Percentiles rank a stretch among this genome's conserved stretches.
phyloP scores from a whole-genome alignment of 2,329 filamentous ascomycete species.

The Neonectria ditissima region DNA sequence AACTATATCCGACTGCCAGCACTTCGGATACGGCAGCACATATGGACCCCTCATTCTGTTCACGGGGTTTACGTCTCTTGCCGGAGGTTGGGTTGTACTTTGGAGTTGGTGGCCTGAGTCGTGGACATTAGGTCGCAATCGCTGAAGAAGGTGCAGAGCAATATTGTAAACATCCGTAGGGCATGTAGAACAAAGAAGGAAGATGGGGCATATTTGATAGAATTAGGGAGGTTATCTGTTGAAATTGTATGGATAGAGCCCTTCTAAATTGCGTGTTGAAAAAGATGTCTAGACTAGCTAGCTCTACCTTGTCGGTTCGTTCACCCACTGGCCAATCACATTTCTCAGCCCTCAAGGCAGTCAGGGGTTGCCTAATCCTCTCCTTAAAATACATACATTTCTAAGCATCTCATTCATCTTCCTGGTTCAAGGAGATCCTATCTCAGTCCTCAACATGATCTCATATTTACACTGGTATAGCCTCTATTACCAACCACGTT shows the following conservation, averaged over 20 bases:
- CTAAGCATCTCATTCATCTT: neutral
- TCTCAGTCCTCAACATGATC: neutral
- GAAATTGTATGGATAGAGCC: no score
- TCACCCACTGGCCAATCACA: no score
- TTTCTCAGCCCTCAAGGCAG: no score
- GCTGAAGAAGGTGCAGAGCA: slow-evolving; percentile 1
- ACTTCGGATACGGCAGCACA: neutral
- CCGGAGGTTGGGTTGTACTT: neutral
- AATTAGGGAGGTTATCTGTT: neutral
- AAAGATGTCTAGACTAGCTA: no score
- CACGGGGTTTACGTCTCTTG: slow-evolving; percentile 1
- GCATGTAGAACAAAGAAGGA: neutral
- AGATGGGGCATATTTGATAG: neutral
- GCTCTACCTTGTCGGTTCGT: no score
- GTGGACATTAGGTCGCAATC: slow-evolving; percentile 1
- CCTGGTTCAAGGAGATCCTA: neutral
- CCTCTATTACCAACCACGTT: neutral
- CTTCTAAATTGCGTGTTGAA: no score
- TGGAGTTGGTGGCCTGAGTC: slow-evolving; percentile 3
- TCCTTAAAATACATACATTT: neutral
- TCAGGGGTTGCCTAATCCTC: neutral
- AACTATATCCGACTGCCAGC: neutral
- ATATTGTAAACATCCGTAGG: neutral
- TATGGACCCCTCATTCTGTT: slow-evolving; percentile 3
- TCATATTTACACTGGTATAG: slow-evolving; percentile 1